These are phyloP conservation scores for Diaporthe vaccinii DNA, from an alignment of 2,329 filamentous ascomycete species.

Conservation along the genomic window DNA sequence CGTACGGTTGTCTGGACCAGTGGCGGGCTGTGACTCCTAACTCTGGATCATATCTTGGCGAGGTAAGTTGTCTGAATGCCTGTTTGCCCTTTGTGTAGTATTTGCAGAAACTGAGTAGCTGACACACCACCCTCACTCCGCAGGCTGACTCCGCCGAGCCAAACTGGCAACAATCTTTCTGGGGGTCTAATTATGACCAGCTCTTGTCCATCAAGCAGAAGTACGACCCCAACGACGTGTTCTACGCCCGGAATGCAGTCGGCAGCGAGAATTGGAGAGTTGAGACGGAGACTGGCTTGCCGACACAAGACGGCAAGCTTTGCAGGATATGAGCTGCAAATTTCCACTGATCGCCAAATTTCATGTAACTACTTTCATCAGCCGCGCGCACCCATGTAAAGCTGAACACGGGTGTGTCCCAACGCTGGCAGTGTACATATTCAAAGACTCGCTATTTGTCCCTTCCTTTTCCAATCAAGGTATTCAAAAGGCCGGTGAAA, in stretches of 20 bases:
- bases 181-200: slow-evolving; percentile 48
- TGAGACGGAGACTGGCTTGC: slow-evolving; percentile 20
- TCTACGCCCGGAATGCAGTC: slow-evolving; percentile 46
- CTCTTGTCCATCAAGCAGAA: slow-evolving; percentile 50
- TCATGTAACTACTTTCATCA: not conserved
- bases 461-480: no score
- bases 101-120: not conserved
- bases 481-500: no score
- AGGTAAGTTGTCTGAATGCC: not conserved
- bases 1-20: slow-evolving; percentile 51
- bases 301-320: slow-evolving; percentile 35
- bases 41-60: slow-evolving; percentile 52
- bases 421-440: slow-evolving; percentile 3
- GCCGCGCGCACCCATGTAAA: not conserved
- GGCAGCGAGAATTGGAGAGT: slow-evolving; percentile 45
- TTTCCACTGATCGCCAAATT: not conserved
- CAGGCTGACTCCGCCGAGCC: slow-evolving; percentile 54
- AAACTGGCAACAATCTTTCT: slow-evolving; percentile 53
- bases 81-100: not conserved
- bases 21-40: slow-evolving; percentile 51
- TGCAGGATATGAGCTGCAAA: not conserved
- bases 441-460: not conserved
- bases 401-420: not conserved
- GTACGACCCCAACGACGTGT: slow-evolving; percentile 51
- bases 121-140: slow-evolving; percentile 44